Evolutionary conservation across 2,329 filamentous ascomycete genomes (phyloP), one percentile per base, ranked within the genome.

Genomic region (Volutella citrinella): DNA sequence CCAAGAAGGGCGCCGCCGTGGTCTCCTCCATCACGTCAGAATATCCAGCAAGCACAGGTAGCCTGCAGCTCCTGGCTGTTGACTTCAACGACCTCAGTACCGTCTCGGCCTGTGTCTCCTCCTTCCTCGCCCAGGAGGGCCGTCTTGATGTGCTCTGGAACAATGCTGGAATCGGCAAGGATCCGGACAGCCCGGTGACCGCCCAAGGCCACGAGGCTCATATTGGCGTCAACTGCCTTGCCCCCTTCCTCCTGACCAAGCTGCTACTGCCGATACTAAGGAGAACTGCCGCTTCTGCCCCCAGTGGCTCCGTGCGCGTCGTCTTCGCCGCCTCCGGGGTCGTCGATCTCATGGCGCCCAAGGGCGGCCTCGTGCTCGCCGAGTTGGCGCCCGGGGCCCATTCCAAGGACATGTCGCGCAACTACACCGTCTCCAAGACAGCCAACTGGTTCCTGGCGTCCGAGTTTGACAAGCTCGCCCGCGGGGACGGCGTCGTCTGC

Each of bases 381-480:
- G 40, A 42, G 20, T 13, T 23, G 9, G 40, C 34, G 23, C 20
- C 25, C 10, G 38, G 40, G 17, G 45, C 46, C 7, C 36, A 35
- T 5, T 32, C 24, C 11, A 45, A 43, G 28, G 36, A 38, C 18
- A 42, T 42, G 26, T 42, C 46, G 36, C 37, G 45, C 21, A 48
- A 48, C n/a, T 48, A 46, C 28, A 46, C 46, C 40, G 48, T 48
- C 43, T 45, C 35, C 17, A 49, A 49, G 19, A 38, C 34, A 3
- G 45, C 36, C 5, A 49, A 49, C 10, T 26, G 40, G 4, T 27
- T 49, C 19, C n/a, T 49, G 21, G 48, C 17, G n/a, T n/a, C n/a
- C n/a, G n/a, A n/a, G n/a, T n/a, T n/a, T n/a, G n/a, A n/a, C n/a
- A n/a, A n/a, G n/a, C n/a, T n/a, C n/a, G n/a, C n/a, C n/a, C n/a